Percentiles rank a stretch among this genome's conserved stretches.
These are phyloP conservation scores for Zalaria obscura DNA, from an alignment of 2,329 filamentous ascomycete species.

Conservation along the genomic window DNA sequence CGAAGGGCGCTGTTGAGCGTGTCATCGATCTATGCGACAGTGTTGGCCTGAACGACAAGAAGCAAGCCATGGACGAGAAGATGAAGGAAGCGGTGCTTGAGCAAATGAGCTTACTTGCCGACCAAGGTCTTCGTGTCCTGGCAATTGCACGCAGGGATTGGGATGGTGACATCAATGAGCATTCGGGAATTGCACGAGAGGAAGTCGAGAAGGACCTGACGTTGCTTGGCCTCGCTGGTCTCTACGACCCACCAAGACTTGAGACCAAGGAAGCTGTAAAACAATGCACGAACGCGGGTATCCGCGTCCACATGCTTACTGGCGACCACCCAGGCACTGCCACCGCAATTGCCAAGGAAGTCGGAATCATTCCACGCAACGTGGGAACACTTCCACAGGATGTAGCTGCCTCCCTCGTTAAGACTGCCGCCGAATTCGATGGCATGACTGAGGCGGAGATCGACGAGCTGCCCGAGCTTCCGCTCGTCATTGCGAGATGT, in stretches of 20 bases:
- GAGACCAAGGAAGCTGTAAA: conserved; percentile 63
- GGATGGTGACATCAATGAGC: conserved; percentile 25
- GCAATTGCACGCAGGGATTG: conserved; percentile 43
- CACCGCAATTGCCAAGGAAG: conserved; percentile 62
- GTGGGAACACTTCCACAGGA: conserved; percentile 44
- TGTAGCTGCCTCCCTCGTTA: conserved; percentile 55
- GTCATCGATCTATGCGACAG: conserved; percentile 48
- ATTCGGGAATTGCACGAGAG: conserved; percentile 33
- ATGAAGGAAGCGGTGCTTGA: conserved; percentile 41
- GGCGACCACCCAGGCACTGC: conserved; percentile 71
- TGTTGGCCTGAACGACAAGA: conserved; percentile 22
- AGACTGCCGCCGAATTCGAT: conserved; percentile 48
- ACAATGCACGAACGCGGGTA: conserved; percentile 58
- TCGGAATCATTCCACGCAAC: conserved; percentile 60
- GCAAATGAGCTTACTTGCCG: conserved; percentile 54
- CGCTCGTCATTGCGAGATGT: conserved; percentile 71
- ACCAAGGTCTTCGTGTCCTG: conserved; percentile 52
- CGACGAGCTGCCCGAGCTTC: conserved; percentile 57
- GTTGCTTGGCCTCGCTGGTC: conserved; percentile 69
- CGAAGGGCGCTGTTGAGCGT: conserved; percentile 57
- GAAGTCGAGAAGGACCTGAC: conserved; percentile 53
- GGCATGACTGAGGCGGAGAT: conserved; percentile 61
- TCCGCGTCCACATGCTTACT: conserved; percentile 72
- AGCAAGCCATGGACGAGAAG: conserved; percentile 34
- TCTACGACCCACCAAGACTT: conserved; percentile 73